Evolutionary conservation across 176 grass and related monocot species (phyloP), one percentile per base, ranked within the genome.

Genomic region (Otatea glauca): DNA sequence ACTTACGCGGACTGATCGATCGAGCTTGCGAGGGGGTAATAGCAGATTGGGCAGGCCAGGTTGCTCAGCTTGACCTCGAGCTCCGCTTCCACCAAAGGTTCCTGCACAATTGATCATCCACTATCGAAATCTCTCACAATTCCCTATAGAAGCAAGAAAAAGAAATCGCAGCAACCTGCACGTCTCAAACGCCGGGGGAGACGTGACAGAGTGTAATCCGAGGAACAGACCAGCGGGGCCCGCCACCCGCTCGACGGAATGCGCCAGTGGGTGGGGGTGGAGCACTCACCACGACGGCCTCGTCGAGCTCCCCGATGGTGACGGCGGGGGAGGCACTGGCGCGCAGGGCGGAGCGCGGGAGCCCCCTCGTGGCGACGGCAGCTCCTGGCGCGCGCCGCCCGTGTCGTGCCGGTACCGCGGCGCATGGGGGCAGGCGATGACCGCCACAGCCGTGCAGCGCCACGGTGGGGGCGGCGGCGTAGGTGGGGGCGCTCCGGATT

Each of bases 31-130:
- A 97, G 86, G 20, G 90, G 88, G 83, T 84, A 85, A 53, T 97
- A 94, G 73, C 94, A 97, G 75, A 94, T 92, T 84, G 94, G 94
- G 15, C 90, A 97, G 9, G 90, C 94, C 29, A 97, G 63, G 27
- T 82, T 92, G 16, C 35, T 80, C 7, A 86, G 65, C n/a, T 83
- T 75, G 9, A 51, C 24, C 62, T 75, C 77, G 42, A 42, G 7
- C 47, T 63, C 79, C 75, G 21, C 34, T 56, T 75, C 74, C 71
- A 65, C 62, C 60, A 23, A 45, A 58, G 74, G 29, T 32, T 68
- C 92, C 88, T 94, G 69, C 20, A 86, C 49, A 67, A 3, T 47
- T 9, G 0, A 76, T 50, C 49, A 25, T 25, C 5, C 20, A 14
- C 15, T 21, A 20, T 43, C 4, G 14, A 74, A 39, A 24, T 24